Evolutionary conservation across 2,329 filamentous ascomycete species (phyloP), one percentile per base, ranked within the genome.

Genomic region (Bipolaris sorokiniana): DNA sequence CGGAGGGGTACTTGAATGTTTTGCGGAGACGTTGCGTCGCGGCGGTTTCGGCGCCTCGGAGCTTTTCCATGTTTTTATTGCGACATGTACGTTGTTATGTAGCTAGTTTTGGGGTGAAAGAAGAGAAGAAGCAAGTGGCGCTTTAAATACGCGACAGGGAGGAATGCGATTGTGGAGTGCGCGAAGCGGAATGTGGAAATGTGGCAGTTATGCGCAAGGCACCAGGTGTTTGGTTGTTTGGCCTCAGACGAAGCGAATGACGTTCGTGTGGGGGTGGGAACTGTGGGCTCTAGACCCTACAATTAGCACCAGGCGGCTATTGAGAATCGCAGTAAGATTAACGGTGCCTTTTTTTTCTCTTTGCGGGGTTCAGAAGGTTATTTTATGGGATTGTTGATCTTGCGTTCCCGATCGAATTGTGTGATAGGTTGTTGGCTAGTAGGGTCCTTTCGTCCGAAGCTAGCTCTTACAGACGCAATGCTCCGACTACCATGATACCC

Each of bases 1-100:
- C 80, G 46, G 83, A 82, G 4, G 89, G 89, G 77, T 94, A 95
- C 59, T 84, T 85, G 77, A 96, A 95, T 7, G 90, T 89, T 68
- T 85, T 89, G 69, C 92, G 88, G 42, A 95, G 80, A 61, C 90
- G 87, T 50, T 90, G 80, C 38, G 83, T 77, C 54, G 81, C 56
- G 53, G 23, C 49, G 53, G 23, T 58, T 41, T 56, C 49, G 23
- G 40, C 45, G 18, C 57, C 26, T 45, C 54, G 51, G 20, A 51
- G 37, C 31, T 55, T 58, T 15, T 61, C 48, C 55, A 58, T 60
- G 7, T 11, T 16, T 33, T 41, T 45, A 34, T 28, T 13, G 26
- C 2, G 42, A 15, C 34, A 22, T 20, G 22, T 15, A 36, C 31
- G 28, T 28, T 2, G 7, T 11, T 15, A n/a, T 20, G 3, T 6